Conservation (phyloP, 164 flowering plant species). For the Piper betle region DNA sequence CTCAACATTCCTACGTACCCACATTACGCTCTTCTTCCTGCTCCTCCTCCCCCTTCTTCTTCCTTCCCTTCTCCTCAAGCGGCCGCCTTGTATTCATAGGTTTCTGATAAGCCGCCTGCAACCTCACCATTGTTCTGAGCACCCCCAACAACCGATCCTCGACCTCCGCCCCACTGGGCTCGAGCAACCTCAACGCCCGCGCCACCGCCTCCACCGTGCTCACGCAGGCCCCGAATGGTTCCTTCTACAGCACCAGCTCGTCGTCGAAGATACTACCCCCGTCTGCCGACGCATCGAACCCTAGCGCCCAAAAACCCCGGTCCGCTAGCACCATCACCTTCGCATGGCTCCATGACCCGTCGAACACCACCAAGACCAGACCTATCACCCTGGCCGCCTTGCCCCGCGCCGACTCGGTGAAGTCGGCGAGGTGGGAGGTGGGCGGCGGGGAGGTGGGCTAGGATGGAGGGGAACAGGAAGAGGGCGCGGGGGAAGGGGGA, state of each 20-base stretch:
- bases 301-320: conserved; percentile 42
- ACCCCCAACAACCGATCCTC: conserved; percentile 44
- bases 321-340: conserved; percentile 86
- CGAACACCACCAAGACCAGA: conserved; percentile 52
- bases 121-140: conserved; percentile 59
- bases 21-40: too few relatives aligned
- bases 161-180: conserved; percentile 45
- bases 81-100: conserved; percentile 50
- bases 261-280: conserved; percentile 70
- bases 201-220: conserved; percentile 93
- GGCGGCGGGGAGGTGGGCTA: conserved; percentile 15
- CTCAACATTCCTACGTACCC: neutral
- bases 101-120: conserved; percentile 60
- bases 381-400: neutral
- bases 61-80: conserved; percentile 32
- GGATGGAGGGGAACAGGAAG: conserved; percentile 61
- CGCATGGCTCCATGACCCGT: conserved; percentile 93
- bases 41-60: neutral
- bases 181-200: conserved; percentile 50
- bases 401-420: conserved; percentile 5
- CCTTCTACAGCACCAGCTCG: conserved; percentile 73
- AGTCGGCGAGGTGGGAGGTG: conserved; percentile 14
- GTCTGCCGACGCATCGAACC: conserved; percentile 30
- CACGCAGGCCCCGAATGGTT: conserved; percentile 80
- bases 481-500: conserved; percentile 13